Evolutionary conservation across 2,329 filamentous ascomycete species (phyloP).

Genomic region (Trichoderma brevicompactum): DNA sequence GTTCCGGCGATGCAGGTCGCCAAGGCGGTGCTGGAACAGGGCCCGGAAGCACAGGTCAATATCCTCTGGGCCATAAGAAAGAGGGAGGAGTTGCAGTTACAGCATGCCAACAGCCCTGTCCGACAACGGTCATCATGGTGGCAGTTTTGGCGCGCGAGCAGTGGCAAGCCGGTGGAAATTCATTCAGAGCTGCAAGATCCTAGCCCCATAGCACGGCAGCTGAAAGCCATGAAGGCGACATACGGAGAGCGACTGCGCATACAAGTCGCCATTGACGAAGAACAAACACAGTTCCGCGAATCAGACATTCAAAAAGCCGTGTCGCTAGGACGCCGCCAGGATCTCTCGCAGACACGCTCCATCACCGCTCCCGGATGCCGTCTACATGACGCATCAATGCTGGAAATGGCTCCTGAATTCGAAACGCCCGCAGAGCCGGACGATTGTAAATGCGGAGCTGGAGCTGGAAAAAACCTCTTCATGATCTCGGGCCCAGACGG

Average conservation of each 20-base stretch:
- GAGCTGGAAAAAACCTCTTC: conserved; percentile 65
- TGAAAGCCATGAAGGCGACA: conserved; percentile 63
- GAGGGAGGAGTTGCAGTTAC: conserved; percentile 60
- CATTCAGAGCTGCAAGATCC: conserved; percentile 34
- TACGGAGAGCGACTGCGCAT: conserved; percentile 64
- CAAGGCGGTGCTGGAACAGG: conserved; percentile 58
- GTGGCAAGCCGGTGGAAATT: conserved; percentile 32
- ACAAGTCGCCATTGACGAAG: conserved; percentile 81
- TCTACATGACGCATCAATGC: conserved; percentile 41
- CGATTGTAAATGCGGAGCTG: conserved; percentile 36
- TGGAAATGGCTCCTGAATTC: conserved; percentile 41
- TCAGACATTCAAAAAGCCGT: conserved; percentile 50
- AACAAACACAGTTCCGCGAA: conserved; percentile 67
- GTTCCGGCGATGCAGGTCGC: conserved; percentile 86
- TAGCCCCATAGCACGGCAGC: conserved; percentile 62
- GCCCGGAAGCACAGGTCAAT: conserved; percentile 52
- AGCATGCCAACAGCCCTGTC: conserved; percentile 27
- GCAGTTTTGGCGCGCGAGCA: conserved; percentile 33
- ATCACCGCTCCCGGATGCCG: conserved; percentile 32
- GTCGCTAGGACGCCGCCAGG: not conserved
- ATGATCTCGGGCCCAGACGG: conserved; percentile 90
- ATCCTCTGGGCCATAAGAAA: conserved; percentile 81
- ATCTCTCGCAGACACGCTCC: not conserved
- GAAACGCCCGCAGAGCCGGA: conserved; percentile 33
- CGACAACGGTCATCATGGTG: conserved; percentile 34